A percentile compares a stretch with the other conserved stretches of the same genome.
Conservation (phyloP, 169 alveolate genomes). For the Eimeria tenella region DNA sequence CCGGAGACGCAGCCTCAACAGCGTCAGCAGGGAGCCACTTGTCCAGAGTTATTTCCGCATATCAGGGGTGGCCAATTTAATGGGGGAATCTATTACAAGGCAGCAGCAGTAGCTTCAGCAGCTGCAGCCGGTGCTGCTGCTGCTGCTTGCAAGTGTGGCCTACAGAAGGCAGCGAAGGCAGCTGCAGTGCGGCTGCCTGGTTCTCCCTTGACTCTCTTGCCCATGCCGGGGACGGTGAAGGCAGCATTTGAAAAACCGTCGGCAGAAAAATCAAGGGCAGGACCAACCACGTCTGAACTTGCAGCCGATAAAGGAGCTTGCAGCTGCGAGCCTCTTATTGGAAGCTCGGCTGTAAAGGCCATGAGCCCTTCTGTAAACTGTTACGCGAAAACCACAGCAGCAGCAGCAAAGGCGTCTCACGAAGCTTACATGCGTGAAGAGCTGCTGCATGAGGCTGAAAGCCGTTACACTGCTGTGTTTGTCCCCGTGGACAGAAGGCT, state of each 20-base stretch:
- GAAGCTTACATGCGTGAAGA: conserved; percentile 53
- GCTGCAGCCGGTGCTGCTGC: conserved; percentile 19
- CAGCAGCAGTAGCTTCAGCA: neutral
- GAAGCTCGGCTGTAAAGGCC: neutral
- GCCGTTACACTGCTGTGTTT: conserved; percentile 63
- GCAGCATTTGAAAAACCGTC: neutral
- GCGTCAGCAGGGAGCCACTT: neutral
- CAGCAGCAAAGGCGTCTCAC: conserved; percentile 62
- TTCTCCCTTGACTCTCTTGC: neutral
- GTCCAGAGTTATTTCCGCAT: neutral
- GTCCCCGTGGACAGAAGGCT: conserved; percentile 51
- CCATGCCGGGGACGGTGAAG: neutral
- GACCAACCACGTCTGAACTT: neutral
- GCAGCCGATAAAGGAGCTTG: neutral
- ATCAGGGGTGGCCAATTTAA: neutral
- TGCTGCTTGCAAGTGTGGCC: conserved; percentile 28
- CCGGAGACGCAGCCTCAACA: neutral
- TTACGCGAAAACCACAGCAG: neutral
- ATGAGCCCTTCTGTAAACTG: neutral
- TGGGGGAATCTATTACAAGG: neutral
- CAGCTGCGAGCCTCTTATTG: neutral
- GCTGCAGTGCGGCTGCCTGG: conserved; percentile 23
- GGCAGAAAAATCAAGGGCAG: neutral
- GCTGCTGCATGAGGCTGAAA: conserved; percentile 51
- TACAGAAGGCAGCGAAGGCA: conserved; percentile 24